Percentiles rank a stretch among this genome's conserved stretches.
Evolutionary conservation across 2,329 filamentous ascomycete species (phyloP).

Genomic region (Gaeumannomyces tritici): DNA sequence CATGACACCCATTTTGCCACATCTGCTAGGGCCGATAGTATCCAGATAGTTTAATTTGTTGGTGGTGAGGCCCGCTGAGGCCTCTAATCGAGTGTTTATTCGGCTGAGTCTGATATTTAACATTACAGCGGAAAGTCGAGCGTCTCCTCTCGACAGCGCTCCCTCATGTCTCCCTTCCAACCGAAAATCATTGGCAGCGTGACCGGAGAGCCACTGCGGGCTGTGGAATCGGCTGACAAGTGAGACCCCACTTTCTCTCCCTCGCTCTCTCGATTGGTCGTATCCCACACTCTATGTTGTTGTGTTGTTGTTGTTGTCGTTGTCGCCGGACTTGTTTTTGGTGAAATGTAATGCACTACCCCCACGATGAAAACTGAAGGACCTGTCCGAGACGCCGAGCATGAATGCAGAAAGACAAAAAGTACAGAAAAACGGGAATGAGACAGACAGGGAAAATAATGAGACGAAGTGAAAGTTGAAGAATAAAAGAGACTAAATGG

Average conservation of each 20-base stretch:
- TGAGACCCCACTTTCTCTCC: background rate
- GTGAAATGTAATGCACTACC: background rate
- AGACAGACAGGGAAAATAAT: background rate
- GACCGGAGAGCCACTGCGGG: background rate
- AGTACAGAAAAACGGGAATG: background rate
- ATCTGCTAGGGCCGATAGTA: background rate
- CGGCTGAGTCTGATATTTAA: background rate
- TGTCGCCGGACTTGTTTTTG: background rate
- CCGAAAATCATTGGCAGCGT: background rate
- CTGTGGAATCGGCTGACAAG: background rate
- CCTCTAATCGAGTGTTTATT: slow-evolving; percentile 1
- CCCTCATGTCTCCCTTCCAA: background rate
- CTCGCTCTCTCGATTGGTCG: background rate
- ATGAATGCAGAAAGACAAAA: background rate
- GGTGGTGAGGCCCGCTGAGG: background rate
- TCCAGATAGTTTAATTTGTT: background rate
- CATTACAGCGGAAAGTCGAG: background rate
- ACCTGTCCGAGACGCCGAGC: background rate
- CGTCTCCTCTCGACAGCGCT: background rate
- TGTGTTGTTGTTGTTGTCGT: background rate
- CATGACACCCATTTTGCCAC: background rate
- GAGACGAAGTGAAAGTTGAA: background rate
- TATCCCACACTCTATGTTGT: background rate
- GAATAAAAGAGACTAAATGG: background rate
- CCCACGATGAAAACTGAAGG: background rate